A percentile compares a stretch with the other conserved stretches of the same genome.
Evolutionary conservation across 1,139 yeast species (phyloP).

Genomic region (Suhomyces choctaworum): DNA sequence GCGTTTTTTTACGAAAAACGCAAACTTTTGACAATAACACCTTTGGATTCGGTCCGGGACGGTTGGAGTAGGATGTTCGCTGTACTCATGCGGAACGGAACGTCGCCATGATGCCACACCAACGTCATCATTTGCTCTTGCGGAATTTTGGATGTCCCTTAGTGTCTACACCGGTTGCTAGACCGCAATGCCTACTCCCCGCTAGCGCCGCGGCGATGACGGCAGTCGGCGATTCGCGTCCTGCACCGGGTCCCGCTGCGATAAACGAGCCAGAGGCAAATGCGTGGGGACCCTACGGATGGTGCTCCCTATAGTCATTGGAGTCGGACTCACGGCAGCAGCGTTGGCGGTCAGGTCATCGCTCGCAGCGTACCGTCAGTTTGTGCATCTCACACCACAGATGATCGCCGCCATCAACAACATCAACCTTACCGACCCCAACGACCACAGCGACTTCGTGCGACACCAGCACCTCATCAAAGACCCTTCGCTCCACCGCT

Average conservation of each 20-base stretch:
- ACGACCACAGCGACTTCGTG: constrained; percentile 10
- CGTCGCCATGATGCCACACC: too few species aligned
- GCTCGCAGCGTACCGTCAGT: constrained; percentile 46
- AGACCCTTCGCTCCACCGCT: constrained; percentile 22
- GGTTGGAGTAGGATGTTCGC: too few species aligned
- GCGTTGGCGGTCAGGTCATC: constrained; percentile 57
- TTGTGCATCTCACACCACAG: constrained; percentile 46
- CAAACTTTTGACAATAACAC: too few species aligned
- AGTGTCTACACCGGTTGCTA: not conserved
- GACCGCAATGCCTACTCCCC: too few species aligned
- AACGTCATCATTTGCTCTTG: too few species aligned
- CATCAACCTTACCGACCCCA: constrained; percentile 25
- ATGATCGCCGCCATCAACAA: constrained; percentile 58
- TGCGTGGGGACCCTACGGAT: constrained; percentile 14
- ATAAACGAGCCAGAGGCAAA: too few species aligned
- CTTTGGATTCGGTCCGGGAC: too few species aligned
- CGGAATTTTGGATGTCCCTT: not conserved
- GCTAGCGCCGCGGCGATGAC: too few species aligned
- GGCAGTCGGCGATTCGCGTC: too few species aligned
- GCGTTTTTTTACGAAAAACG: too few species aligned
- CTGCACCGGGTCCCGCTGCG: too few species aligned
- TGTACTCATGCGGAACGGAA: too few species aligned
- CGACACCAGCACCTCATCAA: constrained; percentile 15
- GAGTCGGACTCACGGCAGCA: constrained; percentile 55
- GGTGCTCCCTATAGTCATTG: constrained; percentile 58